These are phyloP conservation scores for Prillingera fragicola DNA, from an alignment of 1,284 basidiomycete species.

Conservation along the genomic window DNA sequence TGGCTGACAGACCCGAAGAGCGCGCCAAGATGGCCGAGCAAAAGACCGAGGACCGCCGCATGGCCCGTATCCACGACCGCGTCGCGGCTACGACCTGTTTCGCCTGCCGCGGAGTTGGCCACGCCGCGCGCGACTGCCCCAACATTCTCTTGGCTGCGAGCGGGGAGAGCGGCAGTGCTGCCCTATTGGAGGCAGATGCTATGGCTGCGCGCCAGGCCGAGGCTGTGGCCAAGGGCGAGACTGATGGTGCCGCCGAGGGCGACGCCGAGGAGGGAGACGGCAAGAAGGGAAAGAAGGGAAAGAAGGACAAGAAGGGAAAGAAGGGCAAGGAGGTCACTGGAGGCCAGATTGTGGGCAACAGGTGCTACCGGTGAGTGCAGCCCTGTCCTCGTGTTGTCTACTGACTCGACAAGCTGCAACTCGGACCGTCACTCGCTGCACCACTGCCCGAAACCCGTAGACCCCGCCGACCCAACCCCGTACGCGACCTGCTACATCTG, in stretches of 20 bases:
- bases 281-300: constrained; percentile 22
- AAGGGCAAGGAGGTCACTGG: constrained; percentile 31
- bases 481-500: constrained; percentile 92
- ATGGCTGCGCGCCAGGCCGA: constrained; percentile 5
- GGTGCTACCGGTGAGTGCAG: constrained; percentile 70
- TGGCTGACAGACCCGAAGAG: constrained; percentile 17
- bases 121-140: constrained; percentile 77
- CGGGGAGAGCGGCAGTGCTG: constrained; percentile 16
- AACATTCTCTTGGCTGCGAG: constrained; percentile 47
- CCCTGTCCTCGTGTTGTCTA: background rate
- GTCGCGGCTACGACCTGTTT: constrained; percentile 67
- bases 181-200: constrained; percentile 20
- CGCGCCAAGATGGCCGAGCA: constrained; percentile 23
- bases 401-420: constrained; percentile 60
- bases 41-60: constrained; percentile 59
- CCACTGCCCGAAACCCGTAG: constrained; percentile 62
- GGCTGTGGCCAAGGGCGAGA: constrained; percentile 22
- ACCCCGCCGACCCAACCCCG: constrained; percentile 67
- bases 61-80: constrained; percentile 62
- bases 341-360: constrained; percentile 54
- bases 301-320: constrained; percentile 15
- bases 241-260: constrained; percentile 22
- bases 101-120: constrained; percentile 78
- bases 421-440: constrained; percentile 72
- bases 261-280: constrained; percentile 12